These are phyloP conservation scores for Neurospora pannonica DNA, from an alignment of 495 filamentous ascomycete genomes.

Conservation along the genomic window DNA sequence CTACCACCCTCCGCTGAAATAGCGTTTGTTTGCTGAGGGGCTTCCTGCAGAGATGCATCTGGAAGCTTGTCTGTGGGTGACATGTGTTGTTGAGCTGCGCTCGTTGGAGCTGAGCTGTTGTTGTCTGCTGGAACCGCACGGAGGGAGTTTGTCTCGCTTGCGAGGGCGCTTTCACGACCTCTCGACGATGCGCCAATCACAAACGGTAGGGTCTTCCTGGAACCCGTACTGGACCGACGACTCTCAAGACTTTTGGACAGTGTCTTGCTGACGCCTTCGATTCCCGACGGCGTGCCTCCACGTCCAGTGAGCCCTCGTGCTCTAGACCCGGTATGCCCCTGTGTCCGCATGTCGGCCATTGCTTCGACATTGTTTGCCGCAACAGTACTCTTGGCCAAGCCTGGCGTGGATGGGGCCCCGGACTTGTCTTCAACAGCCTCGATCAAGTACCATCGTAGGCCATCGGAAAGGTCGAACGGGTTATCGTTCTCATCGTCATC, in stretches of 20 bases:
- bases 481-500: conserved; percentile 81
- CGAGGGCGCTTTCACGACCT: conserved; percentile 31
- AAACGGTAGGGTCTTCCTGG: conserved; percentile 54
- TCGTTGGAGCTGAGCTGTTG: conserved; percentile 19
- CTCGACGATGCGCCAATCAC: conserved; percentile 26
- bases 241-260: conserved; percentile 82
- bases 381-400: conserved; percentile 80
- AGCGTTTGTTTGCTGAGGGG: not conserved
- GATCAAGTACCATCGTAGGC: conserved; percentile 89
- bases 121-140: conserved; percentile 28
- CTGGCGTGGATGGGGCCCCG: conserved; percentile 86
- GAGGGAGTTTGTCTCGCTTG: conserved; percentile 43
- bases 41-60: not conserved
- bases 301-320: conserved; percentile 34
- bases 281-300: conserved; percentile 33
- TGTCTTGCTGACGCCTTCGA: conserved; percentile 65
- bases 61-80: not conserved
- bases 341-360: conserved; percentile 41
- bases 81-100: conserved; percentile 24
- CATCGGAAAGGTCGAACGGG: conserved; percentile 93
- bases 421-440: conserved; percentile 91
- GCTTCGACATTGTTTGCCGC: conserved; percentile 83
- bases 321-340: conserved; percentile 44
- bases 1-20: not conserved
- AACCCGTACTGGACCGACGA: conserved; percentile 74